Conservation (phyloP, 805 yeast species). For the Yamadazyma kitorensis region DNA sequence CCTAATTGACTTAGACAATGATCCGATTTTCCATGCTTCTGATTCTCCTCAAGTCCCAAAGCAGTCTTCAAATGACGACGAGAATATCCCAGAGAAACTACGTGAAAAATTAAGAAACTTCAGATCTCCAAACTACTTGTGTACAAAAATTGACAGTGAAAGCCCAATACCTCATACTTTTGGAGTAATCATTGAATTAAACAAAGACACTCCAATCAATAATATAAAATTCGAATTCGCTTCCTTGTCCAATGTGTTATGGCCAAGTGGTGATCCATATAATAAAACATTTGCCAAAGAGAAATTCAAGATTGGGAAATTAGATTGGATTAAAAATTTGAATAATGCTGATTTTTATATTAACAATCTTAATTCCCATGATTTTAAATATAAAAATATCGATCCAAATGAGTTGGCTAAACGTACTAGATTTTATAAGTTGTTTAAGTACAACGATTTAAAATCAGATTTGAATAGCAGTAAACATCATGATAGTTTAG, state of each 20-base stretch:
- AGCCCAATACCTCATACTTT: slow-evolving; percentile 50
- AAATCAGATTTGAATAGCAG: too few relatives aligned
- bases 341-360: slow-evolving; percentile 45
- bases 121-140: slow-evolving; percentile 34
- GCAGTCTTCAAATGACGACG: slow-evolving; percentile 3
- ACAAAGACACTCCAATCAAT: slow-evolving; percentile 36
- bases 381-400: slow-evolving; percentile 38
- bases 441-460: slow-evolving; percentile 16
- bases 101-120: slow-evolving; percentile 21
- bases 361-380: slow-evolving; percentile 41
- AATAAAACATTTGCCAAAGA: slow-evolving; percentile 44
- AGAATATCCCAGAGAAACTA: slow-evolving; percentile 10
- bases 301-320: slow-evolving; percentile 44
- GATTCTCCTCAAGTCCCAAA: too few relatives aligned
- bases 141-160: slow-evolving; percentile 36
- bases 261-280: slow-evolving; percentile 56
- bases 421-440: slow-evolving; percentile 32
- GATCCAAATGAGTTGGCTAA: slow-evolving; percentile 44
- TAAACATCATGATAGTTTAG: slow-evolving; percentile 5
- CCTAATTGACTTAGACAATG: background rate
- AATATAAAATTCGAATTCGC: slow-evolving; percentile 41
- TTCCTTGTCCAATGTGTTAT: slow-evolving; percentile 42
- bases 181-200: slow-evolving; percentile 47
- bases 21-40: background rate
- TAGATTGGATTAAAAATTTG: slow-evolving; percentile 45